Conservation (phyloP, 73 alveolate genomes). For the Paramecium caudatum region DNA sequence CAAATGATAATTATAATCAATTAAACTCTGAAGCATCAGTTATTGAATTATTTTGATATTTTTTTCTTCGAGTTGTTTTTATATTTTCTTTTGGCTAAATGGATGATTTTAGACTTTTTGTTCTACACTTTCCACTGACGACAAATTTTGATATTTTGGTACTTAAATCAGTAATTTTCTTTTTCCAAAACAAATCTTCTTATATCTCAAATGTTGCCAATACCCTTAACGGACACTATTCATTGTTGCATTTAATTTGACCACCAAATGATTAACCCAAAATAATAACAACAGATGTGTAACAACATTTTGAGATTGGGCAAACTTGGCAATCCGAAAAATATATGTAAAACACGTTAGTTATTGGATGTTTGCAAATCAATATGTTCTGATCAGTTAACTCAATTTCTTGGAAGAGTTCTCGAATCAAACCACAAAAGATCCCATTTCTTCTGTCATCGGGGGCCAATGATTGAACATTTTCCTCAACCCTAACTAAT, state of each 20-base stretch:
- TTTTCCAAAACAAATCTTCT: slow-evolving; percentile 35
- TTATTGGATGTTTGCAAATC: slow-evolving; percentile 35
- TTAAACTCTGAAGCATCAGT: too few species aligned
- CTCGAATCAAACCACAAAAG: neutral
- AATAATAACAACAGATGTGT: neutral
- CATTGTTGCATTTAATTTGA: slow-evolving; percentile 24
- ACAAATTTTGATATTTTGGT: slow-evolving; percentile 1
- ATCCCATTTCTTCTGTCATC: slow-evolving; percentile 17
- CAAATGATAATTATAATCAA: too few species aligned
- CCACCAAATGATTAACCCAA: slow-evolving; percentile 38
- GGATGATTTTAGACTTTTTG: slow-evolving; percentile 49
- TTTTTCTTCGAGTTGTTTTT: neutral
- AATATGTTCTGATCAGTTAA: neutral
- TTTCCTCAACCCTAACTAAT: slow-evolving; percentile 20
- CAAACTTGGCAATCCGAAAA: neutral
- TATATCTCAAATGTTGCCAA: slow-evolving; percentile 24
- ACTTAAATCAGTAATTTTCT: neutral
- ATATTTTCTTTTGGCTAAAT: neutral
- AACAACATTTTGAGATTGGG: slow-evolving; percentile 67
- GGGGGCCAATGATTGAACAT: slow-evolving; percentile 12
- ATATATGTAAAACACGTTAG: slow-evolving; percentile 35
- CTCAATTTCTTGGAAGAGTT: slow-evolving; percentile 16
- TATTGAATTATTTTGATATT: too few species aligned
- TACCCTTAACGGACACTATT: neutral
- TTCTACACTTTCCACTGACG: slow-evolving; percentile 31